These are phyloP conservation scores for Sisymbrium irio DNA, from an alignment of 345 rosid genomes.

Conservation along the genomic window DNA sequence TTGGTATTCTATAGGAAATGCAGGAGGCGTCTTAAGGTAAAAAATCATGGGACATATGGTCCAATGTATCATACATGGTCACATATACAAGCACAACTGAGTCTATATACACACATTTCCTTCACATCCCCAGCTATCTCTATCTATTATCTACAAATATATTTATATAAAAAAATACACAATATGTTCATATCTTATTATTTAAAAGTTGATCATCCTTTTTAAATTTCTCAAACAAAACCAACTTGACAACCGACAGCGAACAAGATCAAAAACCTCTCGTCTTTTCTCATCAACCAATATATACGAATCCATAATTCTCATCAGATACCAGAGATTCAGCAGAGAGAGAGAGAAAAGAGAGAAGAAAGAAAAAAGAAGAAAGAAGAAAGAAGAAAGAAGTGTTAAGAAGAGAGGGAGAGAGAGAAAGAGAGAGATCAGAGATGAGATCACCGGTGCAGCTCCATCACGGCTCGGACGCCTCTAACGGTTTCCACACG, in stretches of 20 bases:
- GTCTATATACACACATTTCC: slow-evolving; percentile 6
- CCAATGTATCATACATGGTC: slow-evolving; percentile 10
- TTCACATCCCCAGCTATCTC: slow-evolving; percentile 34
- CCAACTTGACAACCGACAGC: slow-evolving; percentile 51
- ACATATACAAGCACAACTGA: not conserved
- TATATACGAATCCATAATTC: slow-evolving; percentile 9
- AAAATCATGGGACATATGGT: slow-evolving; percentile 17
- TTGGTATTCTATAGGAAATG: not conserved
- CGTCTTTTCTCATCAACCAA: slow-evolving; percentile 3
- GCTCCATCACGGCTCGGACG: slow-evolving; percentile 37
- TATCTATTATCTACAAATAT: slow-evolving; percentile 21
- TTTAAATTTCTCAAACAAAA: slow-evolving; percentile 34
- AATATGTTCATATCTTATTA: slow-evolving; percentile 22
- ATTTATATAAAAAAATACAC: not conserved
- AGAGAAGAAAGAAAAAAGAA: not conserved
- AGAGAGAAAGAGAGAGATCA: not conserved
- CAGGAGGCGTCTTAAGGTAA: slow-evolving; percentile 1
- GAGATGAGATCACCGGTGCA: slow-evolving; percentile 64
- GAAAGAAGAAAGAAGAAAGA: not conserved
- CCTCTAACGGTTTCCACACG: slow-evolving; percentile 31
- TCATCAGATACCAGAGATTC: not conserved
- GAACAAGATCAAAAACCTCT: slow-evolving; percentile 29
- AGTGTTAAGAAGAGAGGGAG: not conserved
- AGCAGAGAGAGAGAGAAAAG: not conserved
- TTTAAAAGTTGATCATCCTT: slow-evolving; percentile 13